These are phyloP conservation scores for Clarireedia homoeocarpa DNA, from an alignment of 2,329 filamentous ascomycete species.

Conservation along the genomic window DNA sequence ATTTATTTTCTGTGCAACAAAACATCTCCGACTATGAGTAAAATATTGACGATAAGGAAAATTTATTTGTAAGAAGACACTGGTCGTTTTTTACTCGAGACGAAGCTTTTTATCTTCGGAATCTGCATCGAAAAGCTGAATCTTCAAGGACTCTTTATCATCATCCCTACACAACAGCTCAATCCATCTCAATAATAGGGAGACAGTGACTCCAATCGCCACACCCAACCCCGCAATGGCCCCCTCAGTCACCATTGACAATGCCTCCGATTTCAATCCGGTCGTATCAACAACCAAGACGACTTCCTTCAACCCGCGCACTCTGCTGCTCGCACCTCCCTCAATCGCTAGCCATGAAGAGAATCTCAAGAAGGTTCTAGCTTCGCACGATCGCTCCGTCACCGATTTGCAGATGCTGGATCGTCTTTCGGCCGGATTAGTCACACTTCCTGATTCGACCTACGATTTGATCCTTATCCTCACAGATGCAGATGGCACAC, in stretches of 20 bases:
- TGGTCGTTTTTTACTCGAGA: no score
- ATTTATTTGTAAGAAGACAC: background rate
- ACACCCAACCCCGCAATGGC: slow-evolving; percentile 18
- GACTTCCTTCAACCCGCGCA: slow-evolving; percentile 38
- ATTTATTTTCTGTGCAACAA: background rate
- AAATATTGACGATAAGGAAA: background rate
- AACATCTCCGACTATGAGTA: background rate
- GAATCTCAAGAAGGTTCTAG: slow-evolving; percentile 62
- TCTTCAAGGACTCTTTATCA: background rate
- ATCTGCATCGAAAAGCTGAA: background rate
- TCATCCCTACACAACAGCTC: background rate
- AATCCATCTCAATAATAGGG: background rate
- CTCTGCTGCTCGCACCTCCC: slow-evolving; percentile 81
- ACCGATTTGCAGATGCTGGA: slow-evolving; percentile 98
- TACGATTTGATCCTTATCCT: slow-evolving; percentile 85
- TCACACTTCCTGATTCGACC: slow-evolving; percentile 63
- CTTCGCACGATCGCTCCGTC: slow-evolving; percentile 61
- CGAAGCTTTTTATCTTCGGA: no score
- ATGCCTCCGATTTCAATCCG: slow-evolving; percentile 26
- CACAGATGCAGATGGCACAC: slow-evolving; percentile 63
- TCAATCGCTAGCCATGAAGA: slow-evolving; percentile 82
- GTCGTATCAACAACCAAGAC: slow-evolving; percentile 15
- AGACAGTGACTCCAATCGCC: background rate
- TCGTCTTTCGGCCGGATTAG: slow-evolving; percentile 74
- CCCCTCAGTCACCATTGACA: slow-evolving; percentile 27